Percentiles rank a stretch among this genome's conserved stretches.
These are phyloP conservation scores for Coemansia sp. DNA, from an alignment of 192 early-diverging fungal genomes.

Conservation along the genomic window DNA sequence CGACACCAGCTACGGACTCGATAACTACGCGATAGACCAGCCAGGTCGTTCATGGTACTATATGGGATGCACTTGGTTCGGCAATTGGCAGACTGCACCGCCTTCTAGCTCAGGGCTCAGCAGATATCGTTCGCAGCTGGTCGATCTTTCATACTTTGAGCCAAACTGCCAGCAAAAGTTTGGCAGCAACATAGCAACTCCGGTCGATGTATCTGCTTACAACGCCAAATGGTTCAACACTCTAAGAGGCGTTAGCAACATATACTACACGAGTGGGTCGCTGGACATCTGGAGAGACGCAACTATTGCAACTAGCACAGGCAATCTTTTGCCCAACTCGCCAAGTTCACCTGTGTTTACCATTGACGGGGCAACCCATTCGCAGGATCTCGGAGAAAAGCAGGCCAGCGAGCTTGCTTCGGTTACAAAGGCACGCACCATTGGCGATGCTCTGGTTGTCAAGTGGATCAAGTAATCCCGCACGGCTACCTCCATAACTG, in stretches of 20 bases:
- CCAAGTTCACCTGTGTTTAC: slow-evolving; percentile 10
- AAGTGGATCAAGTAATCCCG: slow-evolving; percentile 14
- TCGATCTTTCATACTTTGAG: slow-evolving; percentile 44
- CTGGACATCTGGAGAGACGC: slow-evolving; percentile 60
- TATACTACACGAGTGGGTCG: slow-evolving; percentile 61
- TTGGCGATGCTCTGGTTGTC: slow-evolving; percentile 19
- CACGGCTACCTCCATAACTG: too few relatives aligned
- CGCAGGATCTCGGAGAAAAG: slow-evolving; percentile 23
- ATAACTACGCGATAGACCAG: slow-evolving; percentile 39
- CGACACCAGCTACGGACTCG: slow-evolving; percentile 30
- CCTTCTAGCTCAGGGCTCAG: slow-evolving; percentile 17
- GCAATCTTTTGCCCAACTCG: slow-evolving; percentile 7
- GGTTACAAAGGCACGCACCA: slow-evolving; percentile 15
- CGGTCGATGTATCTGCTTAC: slow-evolving; percentile 35
- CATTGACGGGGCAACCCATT: slow-evolving; percentile 40
- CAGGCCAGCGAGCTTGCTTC: slow-evolving; percentile 15
- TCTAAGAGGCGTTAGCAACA: slow-evolving; percentile 34
- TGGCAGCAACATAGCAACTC: slow-evolving; percentile 19
- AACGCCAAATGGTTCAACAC: slow-evolving; percentile 33
- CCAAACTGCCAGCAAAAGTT: slow-evolving; percentile 42
- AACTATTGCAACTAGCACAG: slow-evolving; percentile 29
- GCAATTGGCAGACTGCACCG: slow-evolving; percentile 57
- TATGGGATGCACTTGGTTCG: slow-evolving; percentile 65
- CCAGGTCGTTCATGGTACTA: slow-evolving; percentile 54
- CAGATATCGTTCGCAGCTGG: slow-evolving; percentile 39